A percentile compares a stretch with the other conserved stretches of the same genome.
These are phyloP conservation scores for Colletotrichum tanaceti DNA, from an alignment of 2,329 filamentous ascomycete genomes.

Conservation along the genomic window DNA sequence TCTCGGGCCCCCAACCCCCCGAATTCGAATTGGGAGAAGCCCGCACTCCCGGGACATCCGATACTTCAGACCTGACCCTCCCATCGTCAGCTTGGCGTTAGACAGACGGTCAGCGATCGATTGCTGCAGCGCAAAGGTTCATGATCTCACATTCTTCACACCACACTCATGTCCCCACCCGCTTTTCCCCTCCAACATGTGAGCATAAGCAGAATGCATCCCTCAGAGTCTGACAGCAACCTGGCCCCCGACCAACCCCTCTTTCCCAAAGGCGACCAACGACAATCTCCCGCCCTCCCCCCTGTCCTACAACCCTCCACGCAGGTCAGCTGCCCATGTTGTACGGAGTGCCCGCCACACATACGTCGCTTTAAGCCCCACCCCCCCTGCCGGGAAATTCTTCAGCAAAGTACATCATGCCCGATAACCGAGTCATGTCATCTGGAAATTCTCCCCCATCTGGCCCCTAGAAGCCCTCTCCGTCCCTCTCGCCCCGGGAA, in stretches of 20 bases:
- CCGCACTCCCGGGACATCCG: conserved; percentile 13
- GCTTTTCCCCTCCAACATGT: conserved; percentile 7
- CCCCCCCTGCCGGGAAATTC: conserved; percentile 8
- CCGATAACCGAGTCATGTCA: conserved; percentile 39
- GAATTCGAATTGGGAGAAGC: too few species aligned
- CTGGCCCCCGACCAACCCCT: not conserved
- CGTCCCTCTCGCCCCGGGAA: conserved; percentile 4
- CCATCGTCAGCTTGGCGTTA: not conserved
- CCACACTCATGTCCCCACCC: not conserved
- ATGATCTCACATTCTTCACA: not conserved
- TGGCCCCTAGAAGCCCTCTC: not conserved
- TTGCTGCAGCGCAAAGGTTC: conserved; percentile 5
- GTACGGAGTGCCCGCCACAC: conserved; percentile 11
- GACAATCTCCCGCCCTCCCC: not conserved
- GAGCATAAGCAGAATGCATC: conserved; percentile 1
- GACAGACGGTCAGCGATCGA: not conserved
- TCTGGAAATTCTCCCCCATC: not conserved
- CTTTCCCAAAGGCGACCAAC: not conserved
- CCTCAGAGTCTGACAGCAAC: conserved; percentile 2
- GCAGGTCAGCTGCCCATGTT: conserved; percentile 6
- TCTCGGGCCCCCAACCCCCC: not conserved
- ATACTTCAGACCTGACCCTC: conserved; percentile 6
- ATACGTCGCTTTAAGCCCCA: conserved; percentile 30
- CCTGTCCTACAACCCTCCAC: not conserved
- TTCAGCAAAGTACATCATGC: conserved; percentile 16